Evolutionary conservation across 2,329 filamentous ascomycete genomes (phyloP).

Genomic region (Alternaria sp.): DNA sequence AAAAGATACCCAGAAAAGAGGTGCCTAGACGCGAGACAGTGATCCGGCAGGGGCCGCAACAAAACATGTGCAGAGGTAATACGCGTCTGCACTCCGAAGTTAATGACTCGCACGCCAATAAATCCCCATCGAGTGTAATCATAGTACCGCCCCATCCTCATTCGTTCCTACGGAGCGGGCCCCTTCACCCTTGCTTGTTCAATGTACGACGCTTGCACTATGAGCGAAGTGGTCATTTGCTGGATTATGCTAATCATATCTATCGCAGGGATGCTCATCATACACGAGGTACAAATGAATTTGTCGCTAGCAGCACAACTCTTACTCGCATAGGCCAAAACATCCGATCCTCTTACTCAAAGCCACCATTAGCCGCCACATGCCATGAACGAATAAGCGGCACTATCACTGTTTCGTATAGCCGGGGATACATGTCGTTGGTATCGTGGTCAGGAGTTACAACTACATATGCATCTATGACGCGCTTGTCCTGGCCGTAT

Average conservation of each 20-base stretch:
- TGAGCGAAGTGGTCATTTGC: slow-evolving; percentile 25
- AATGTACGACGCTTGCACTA: slow-evolving; percentile 35
- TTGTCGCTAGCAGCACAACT: slow-evolving; percentile 24
- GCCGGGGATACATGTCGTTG: slow-evolving; percentile 4
- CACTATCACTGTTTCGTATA: slow-evolving; percentile 24
- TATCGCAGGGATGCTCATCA: slow-evolving; percentile 5
- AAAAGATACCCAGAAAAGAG: slow-evolving; percentile 27
- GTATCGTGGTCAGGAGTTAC: slow-evolving; percentile 15
- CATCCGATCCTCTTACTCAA: slow-evolving; percentile 23
- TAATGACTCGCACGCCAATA: slow-evolving; percentile 41
- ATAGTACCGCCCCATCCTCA: slow-evolving; percentile 34
- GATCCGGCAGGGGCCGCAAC: slow-evolving; percentile 25
- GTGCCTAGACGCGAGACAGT: slow-evolving; percentile 24
- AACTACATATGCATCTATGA: slow-evolving; percentile 33
- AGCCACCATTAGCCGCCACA: slow-evolving; percentile 24
- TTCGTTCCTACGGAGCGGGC: slow-evolving; percentile 32
- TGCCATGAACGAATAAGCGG: slow-evolving; percentile 26
- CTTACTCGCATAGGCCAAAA: slow-evolving; percentile 34
- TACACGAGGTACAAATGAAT: slow-evolving; percentile 20
- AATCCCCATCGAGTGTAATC: slow-evolving; percentile 32
- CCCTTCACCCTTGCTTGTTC: slow-evolving; percentile 37
- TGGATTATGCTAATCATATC: slow-evolving; percentile 34
- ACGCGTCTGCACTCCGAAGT: slow-evolving; percentile 30
- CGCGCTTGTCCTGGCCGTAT: slow-evolving; percentile 21
- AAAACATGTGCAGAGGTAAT: slow-evolving; percentile 28